Conservation (phyloP, 78 protist species). For the Planoprotostelium fungivorum region DNA sequence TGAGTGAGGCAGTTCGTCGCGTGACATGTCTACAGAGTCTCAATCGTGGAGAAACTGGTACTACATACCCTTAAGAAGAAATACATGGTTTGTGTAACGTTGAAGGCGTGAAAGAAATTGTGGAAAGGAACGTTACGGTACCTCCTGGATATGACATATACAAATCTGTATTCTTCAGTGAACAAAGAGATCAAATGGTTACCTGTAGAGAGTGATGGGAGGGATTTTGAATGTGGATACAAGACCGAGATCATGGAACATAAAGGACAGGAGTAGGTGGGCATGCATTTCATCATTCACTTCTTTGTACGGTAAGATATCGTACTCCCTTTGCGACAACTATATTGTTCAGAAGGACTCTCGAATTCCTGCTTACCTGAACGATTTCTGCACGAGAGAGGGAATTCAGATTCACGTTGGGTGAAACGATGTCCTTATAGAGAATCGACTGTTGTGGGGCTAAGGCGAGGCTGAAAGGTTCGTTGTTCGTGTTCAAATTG, state of each 20-base stretch:
- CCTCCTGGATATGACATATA: not conserved
- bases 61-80: not conserved
- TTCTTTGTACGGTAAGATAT: not conserved
- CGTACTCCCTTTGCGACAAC: not conserved
- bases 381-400: not conserved
- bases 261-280: not conserved
- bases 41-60: not conserved
- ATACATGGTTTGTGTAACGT: constrained; percentile 40
- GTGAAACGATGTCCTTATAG: not conserved
- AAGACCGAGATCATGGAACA: not conserved
- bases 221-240: not conserved
- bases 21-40: not conserved
- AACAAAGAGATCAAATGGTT: not conserved
- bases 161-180: not conserved
- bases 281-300: not conserved
- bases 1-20: constrained; percentile 10
- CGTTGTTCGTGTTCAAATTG: not conserved
- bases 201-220: not conserved
- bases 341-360: not conserved
- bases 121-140: constrained; percentile 60
- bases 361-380: not conserved
- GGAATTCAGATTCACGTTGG: not conserved
- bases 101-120: constrained; percentile 73
- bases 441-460: not conserved
- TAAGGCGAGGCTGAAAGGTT: not conserved